Evolutionary conservation across 768 basidiomycete species (phyloP).

Genomic region (Guyanaporus albipodus): DNA sequence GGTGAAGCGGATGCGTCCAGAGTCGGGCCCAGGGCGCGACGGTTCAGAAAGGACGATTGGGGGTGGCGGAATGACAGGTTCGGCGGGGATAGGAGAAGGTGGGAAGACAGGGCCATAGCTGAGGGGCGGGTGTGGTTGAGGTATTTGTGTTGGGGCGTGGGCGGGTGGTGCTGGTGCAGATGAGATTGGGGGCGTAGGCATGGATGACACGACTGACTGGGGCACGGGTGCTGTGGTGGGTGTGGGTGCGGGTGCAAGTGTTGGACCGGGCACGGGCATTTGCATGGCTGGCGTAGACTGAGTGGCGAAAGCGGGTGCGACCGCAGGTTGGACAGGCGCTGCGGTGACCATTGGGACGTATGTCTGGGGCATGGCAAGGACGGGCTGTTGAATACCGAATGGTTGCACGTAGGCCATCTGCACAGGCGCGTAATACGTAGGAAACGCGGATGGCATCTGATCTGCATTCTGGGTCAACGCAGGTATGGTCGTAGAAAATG

Average conservation of each 20-base stretch:
- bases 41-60: conserved; percentile 12
- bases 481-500: background rate
- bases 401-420: conserved; percentile 23
- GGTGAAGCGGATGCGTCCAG: conserved; percentile 24
- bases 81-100: conserved; percentile 5
- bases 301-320: conserved; percentile 1
- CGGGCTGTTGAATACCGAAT: conserved; percentile 24
- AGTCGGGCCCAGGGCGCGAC: conserved; percentile 7
- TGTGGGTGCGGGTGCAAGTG: background rate
- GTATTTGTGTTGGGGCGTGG: conserved; percentile 19
- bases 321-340: conserved; percentile 10
- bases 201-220: too few species aligned
- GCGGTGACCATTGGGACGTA: conserved; percentile 23
- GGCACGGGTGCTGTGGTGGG: too few species aligned
- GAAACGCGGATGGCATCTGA: conserved; percentile 21
- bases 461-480: conserved; percentile 20
- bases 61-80: conserved; percentile 22
- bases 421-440: conserved; percentile 29
- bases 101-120: conserved; percentile 14
- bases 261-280: conserved; percentile 12
- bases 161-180: background rate
- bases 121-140: conserved; percentile 6
- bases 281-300: conserved; percentile 5
- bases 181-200: too few species aligned
- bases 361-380: conserved; percentile 25